Evolutionary conservation across 371 early-diverging fungal species (phyloP), one percentile per base, ranked within the genome.

Genomic region (Dinochytrium kinnereticum): DNA sequence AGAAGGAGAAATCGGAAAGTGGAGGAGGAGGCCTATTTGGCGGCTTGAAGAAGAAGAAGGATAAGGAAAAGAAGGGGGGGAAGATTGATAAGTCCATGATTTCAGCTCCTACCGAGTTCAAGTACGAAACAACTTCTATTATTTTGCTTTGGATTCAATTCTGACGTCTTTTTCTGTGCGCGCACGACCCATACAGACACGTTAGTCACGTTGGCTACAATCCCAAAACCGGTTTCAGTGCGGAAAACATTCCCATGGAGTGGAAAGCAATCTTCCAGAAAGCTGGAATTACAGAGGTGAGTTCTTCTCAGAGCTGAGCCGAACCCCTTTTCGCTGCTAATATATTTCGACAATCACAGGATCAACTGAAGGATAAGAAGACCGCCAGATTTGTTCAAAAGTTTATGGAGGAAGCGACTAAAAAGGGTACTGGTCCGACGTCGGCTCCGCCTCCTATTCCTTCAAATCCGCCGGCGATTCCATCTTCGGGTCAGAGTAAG

Each of bases 181-280:
- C 59, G 19, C 26, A 26, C 59, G 15, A 59, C 33, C 19, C 70
- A 31, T 30, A 1, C 72, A 80, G 91, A 73, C 93, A 94, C 81
- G 80, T 94, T 7, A 86, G 89, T 21, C 92, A 93, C 76, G 91
- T 94, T 75, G 94, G 93, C 13, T 91, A 87, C 78, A 90, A 92
- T 53, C 89, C 91, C 17, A 88, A 90, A 31, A 90, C 89, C 39
- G 96, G 96, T 30, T 95, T 92, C 76, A 90, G 88, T 72, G 86
- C 85, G 44, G 88, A 90, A 61, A 92, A 92, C 76, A 90, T 93
- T 68, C 93, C 95, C 40, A 89, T 91, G 57, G 91, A 91, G 73
- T 92, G 91, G 90, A 88, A 87, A 64, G 86, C 87, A 39, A 82
- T 96, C 26, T 91, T 94, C 78, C 89, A 89, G 1, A 90, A 91